Evolutionary conservation across 768 basidiomycete genomes (phyloP).

Genomic region (Mycena galopus): DNA sequence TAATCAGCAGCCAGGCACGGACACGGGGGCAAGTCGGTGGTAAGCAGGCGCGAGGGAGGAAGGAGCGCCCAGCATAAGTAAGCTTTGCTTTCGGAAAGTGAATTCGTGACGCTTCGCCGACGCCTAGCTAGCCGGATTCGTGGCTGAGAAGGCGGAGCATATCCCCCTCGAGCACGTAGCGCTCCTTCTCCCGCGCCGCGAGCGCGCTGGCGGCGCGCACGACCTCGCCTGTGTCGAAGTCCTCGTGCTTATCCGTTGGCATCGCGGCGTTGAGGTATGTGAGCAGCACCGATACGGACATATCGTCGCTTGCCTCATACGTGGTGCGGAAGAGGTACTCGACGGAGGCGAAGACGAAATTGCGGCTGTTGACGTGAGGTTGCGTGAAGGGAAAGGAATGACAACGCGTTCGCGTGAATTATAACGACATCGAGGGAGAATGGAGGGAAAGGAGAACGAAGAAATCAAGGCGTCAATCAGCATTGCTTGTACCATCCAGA

Average conservation of each 20-base stretch:
- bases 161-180: slow-evolving; percentile 32
- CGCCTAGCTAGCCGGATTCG: slow-evolving; percentile 9
- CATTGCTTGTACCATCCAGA: neutral
- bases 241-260: slow-evolving; percentile 84
- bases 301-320: slow-evolving; percentile 74
- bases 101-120: neutral
- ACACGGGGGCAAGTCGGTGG: neutral
- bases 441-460: slow-evolving; percentile 18
- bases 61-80: neutral
- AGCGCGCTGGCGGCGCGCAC: slow-evolving; percentile 54
- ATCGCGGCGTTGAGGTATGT: slow-evolving; percentile 83
- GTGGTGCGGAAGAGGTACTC: slow-evolving; percentile 76
- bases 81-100: neutral
- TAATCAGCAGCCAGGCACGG: neutral
- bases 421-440: slow-evolving; percentile 6
- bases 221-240: slow-evolving; percentile 84
- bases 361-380: too few species aligned
- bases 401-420: neutral
- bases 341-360: slow-evolving; percentile 73
- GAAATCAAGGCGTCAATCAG: slow-evolving; percentile 9
- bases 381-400: too few species aligned
- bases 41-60: neutral
- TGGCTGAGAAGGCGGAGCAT: slow-evolving; percentile 21
- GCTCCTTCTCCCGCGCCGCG: slow-evolving; percentile 22
- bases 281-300: slow-evolving; percentile 77